Percentiles rank a stretch among this genome's conserved stretches.
These are phyloP conservation scores for Boletus pseudopeckii DNA, from an alignment of 768 basidiomycete genomes.

Conservation along the genomic window DNA sequence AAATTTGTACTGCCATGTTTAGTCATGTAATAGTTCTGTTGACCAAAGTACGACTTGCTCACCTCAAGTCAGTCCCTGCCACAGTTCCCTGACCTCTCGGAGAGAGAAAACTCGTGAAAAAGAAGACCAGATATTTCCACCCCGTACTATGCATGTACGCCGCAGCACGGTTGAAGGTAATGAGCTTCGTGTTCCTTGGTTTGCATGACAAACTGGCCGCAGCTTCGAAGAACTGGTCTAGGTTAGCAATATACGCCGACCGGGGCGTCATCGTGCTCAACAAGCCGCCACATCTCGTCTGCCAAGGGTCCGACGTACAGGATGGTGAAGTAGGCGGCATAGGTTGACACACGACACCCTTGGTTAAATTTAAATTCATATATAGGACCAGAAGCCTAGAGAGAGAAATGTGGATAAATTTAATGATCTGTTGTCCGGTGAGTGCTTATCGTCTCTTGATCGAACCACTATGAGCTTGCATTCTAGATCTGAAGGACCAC, in stretches of 20 bases:
- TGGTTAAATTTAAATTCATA: slow-evolving; percentile 1
- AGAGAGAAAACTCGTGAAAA: not conserved
- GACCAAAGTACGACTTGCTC: too few species aligned
- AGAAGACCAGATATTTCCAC: not conserved
- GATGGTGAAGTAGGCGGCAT: slow-evolving; percentile 18
- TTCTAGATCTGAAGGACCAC: slow-evolving; percentile 28
- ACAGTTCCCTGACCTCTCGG: not conserved
- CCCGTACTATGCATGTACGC: slow-evolving; percentile 16
- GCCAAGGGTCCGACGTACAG: slow-evolving; percentile 40
- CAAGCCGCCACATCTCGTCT: slow-evolving; percentile 57
- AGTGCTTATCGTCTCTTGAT: slow-evolving; percentile 11
- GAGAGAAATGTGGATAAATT: slow-evolving; percentile 33
- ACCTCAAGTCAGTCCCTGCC: not conserved
- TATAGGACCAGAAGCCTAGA: slow-evolving; percentile 16
- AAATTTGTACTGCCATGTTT: slow-evolving; percentile 1
- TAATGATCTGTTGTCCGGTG: slow-evolving; percentile 36
- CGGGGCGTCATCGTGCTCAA: slow-evolving; percentile 52
- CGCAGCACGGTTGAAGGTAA: slow-evolving; percentile 23
- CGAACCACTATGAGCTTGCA: not conserved
- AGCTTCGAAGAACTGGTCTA: slow-evolving; percentile 30
- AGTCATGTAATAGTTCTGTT: not conserved
- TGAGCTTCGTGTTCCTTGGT: not conserved
- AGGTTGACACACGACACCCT: not conserved
- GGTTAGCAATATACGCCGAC: slow-evolving; percentile 49
- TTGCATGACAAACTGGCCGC: not conserved